phyloP scores from a whole-genome alignment of 2,329 filamentous ascomycete species.

The Neonectria sp. region DNA sequence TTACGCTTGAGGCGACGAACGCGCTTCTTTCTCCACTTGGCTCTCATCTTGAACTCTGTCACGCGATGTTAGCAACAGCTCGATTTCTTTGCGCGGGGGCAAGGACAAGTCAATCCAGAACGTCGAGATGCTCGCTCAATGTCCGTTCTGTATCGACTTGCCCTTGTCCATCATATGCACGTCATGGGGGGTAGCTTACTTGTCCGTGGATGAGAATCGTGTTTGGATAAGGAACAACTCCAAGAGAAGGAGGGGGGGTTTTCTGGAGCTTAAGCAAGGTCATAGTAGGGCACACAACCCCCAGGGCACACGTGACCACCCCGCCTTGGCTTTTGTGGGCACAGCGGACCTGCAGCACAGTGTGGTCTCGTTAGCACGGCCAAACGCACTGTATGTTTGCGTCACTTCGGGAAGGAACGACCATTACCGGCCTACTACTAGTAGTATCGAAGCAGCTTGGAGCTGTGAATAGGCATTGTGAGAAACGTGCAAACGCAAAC shows the following conservation, averaged over 20 bases:
- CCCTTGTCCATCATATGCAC: slow-evolving; percentile 21
- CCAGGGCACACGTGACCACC: slow-evolving; percentile 51
- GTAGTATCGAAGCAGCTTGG: not conserved
- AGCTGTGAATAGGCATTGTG: not conserved
- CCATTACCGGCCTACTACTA: not conserved
- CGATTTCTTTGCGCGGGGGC: slow-evolving; percentile 8
- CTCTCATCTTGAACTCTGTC: slow-evolving; percentile 78
- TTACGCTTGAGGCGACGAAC: slow-evolving; percentile 99
- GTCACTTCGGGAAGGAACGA: slow-evolving; percentile 10
- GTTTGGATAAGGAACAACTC: slow-evolving; percentile 59
- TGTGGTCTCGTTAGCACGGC: not conserved
- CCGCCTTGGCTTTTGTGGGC: slow-evolving; percentile 7
- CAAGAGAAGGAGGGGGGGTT: slow-evolving; percentile 49
- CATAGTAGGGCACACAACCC: slow-evolving; percentile 57
- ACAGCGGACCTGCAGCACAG: slow-evolving; percentile 3
- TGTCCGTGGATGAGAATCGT: slow-evolving; percentile 63
- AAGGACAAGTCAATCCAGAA: slow-evolving; percentile 23
- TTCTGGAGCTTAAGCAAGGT: slow-evolving; percentile 50
- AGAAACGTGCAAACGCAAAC: not conserved
- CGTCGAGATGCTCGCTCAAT: slow-evolving; percentile 31
- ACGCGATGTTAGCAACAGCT: slow-evolving; percentile 40
- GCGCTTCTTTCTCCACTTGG: slow-evolving; percentile 99
- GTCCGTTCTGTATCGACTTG: slow-evolving; percentile 24
- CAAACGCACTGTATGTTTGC: not conserved
- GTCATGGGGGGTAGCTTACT: slow-evolving; percentile 48